Conservation (phyloP, 2,329 filamentous ascomycete genomes). For the Colletotrichum phormii region DNA sequence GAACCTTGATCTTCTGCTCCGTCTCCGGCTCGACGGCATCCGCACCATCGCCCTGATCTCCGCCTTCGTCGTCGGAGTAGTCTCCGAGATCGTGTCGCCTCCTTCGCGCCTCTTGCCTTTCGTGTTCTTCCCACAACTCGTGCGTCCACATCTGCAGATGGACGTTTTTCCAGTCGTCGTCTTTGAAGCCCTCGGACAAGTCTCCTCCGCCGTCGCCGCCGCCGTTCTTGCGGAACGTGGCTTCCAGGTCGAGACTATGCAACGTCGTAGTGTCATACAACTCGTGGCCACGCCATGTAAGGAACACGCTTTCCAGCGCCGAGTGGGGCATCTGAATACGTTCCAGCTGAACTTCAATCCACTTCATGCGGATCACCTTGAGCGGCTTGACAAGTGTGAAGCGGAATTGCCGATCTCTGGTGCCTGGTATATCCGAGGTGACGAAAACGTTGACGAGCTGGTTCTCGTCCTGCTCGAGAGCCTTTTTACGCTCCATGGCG, state of each 20-base stretch:
- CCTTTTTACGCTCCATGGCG: constrained; percentile 49
- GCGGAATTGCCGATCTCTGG: constrained; percentile 67
- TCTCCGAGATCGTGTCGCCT: constrained; percentile 57
- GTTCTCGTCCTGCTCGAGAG: constrained; percentile 24
- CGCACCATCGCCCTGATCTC: constrained; percentile 35
- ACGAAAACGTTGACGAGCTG: constrained; percentile 56
- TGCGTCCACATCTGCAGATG: constrained; percentile 83
- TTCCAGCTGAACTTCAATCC: constrained; percentile 72
- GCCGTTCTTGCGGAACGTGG: constrained; percentile 54
- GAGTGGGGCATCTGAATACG: constrained; percentile 50
- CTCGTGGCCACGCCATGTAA: constrained; percentile 81
- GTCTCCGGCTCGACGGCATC: constrained; percentile 38
- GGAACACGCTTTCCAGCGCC: constrained; percentile 68
- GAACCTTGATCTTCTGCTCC: constrained; percentile 59
- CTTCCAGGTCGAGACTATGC: constrained; percentile 70
- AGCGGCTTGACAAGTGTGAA: constrained; percentile 77
- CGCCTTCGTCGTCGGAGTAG: constrained; percentile 47
- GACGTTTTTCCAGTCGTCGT: constrained; percentile 66
- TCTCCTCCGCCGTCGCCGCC: constrained; percentile 41
- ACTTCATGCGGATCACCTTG: constrained; percentile 74
- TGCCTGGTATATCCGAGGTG: constrained; percentile 71
- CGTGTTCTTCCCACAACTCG: constrained; percentile 65
- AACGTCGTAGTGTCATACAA: constrained; percentile 84
- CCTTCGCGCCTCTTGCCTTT: constrained; percentile 60
- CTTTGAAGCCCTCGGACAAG: constrained; percentile 56